These are phyloP conservation scores for Senna siamea DNA, from an alignment of 306 rosid genomes.

Conservation along the genomic window DNA sequence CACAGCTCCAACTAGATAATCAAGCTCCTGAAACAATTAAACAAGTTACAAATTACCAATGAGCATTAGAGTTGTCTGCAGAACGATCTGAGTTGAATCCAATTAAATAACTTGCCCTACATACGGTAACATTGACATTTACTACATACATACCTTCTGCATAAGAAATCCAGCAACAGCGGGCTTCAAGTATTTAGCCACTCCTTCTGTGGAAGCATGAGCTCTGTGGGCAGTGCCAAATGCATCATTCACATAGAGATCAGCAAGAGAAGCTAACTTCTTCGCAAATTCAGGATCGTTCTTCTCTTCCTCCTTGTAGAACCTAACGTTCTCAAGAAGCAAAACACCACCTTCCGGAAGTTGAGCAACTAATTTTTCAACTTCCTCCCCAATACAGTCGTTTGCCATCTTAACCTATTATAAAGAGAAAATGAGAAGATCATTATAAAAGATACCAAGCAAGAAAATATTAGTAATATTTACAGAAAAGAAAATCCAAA, in stretches of 20 bases:
- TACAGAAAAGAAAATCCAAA: background rate
- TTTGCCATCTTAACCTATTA: slow-evolving; percentile 59
- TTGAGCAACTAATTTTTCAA: slow-evolving; percentile 58
- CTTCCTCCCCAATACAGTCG: slow-evolving; percentile 70
- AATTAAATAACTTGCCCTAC: background rate
- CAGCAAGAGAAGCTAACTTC: slow-evolving; percentile 80
- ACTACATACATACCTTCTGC: slow-evolving; percentile 61
- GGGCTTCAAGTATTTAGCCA: slow-evolving; percentile 67
- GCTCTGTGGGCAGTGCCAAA: slow-evolving; percentile 83
- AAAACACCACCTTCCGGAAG: slow-evolving; percentile 74
- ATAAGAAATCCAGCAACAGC: slow-evolving; percentile 79
- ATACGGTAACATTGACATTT: background rate
- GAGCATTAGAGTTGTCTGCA: too few relatives aligned
- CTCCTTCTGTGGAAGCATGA: slow-evolving; percentile 84
- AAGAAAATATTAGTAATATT: background rate
- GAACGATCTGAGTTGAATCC: background rate
- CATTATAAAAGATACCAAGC: background rate
- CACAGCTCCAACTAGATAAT: slow-evolving; percentile 76
- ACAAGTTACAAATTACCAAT: background rate
- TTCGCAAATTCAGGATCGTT: slow-evolving; percentile 74
- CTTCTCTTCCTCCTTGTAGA: slow-evolving; percentile 83
- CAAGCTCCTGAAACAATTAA: slow-evolving; percentile 63
- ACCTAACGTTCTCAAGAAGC: slow-evolving; percentile 79
- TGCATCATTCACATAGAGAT: slow-evolving; percentile 74
- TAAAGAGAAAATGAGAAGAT: background rate